These are phyloP conservation scores for Ophiocordyceps unilateralis DNA, from an alignment of 2,329 filamentous ascomycete species.

Conservation along the genomic window DNA sequence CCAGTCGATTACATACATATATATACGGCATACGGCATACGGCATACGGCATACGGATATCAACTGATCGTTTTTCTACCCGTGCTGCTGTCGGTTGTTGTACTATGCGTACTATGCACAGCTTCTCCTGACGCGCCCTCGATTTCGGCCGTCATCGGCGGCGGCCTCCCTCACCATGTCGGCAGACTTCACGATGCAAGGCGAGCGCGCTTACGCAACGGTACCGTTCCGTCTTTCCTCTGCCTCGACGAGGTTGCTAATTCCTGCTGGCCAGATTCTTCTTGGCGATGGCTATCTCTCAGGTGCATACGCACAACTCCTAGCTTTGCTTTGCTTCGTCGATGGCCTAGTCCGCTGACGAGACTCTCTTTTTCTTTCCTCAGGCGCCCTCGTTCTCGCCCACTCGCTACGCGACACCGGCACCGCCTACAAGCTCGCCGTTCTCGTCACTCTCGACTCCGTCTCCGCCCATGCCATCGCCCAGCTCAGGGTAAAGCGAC, in stretches of 20 bases:
- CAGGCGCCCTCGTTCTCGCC: slow-evolving; percentile 82
- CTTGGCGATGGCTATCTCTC: slow-evolving; percentile 86
- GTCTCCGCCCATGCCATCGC: slow-evolving; percentile 59
- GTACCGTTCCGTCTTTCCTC: slow-evolving; percentile 20
- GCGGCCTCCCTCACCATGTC: neutral
- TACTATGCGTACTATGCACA: neutral
- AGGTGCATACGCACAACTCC: slow-evolving; percentile 34
- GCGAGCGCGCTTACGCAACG: slow-evolving; percentile 38
- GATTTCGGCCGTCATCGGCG: neutral
- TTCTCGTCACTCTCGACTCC: slow-evolving; percentile 65
- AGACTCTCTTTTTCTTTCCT: neutral
- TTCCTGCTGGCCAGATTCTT: slow-evolving; percentile 54
- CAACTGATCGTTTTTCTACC: neutral
- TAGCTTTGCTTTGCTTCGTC: neutral
- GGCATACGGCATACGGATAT: neutral
- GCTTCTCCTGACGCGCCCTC: neutral
- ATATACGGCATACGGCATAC: neutral
- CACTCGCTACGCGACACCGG: slow-evolving; percentile 88
- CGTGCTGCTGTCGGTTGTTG: neutral
- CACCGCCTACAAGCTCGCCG: slow-evolving; percentile 69
- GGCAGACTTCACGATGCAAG: slow-evolving; percentile 2
- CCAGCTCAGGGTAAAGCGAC: slow-evolving; percentile 54
- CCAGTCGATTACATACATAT: no score
- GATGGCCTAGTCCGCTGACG: no score
- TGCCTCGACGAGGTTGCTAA: neutral